phyloP scores from a whole-genome alignment of 441 rosid genomes.

The Adansonia madagascariensis region DNA sequence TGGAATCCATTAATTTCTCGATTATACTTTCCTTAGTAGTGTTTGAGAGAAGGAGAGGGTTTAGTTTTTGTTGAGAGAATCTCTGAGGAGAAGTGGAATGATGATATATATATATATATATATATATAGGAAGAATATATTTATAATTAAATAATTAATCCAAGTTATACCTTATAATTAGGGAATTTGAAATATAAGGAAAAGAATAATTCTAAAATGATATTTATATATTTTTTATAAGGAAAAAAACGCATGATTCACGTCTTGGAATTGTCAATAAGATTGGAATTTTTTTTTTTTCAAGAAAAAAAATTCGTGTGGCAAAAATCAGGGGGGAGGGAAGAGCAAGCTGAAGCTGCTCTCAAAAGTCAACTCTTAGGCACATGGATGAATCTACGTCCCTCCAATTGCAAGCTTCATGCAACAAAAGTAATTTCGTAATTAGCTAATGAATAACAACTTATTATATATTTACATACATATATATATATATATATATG shows the following conservation, averaged over 20 bases:
- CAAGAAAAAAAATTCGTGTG: not conserved
- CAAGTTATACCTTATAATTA: no score
- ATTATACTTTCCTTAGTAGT: not conserved
- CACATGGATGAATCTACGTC: slow-evolving; percentile 33
- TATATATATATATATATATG: no score
- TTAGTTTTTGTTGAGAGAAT: not conserved
- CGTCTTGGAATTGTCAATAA: slow-evolving; percentile 10
- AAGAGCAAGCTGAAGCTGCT: not conserved
- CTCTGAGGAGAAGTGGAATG: slow-evolving; percentile 15
- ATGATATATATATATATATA: not conserved
- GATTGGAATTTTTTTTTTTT: not conserved
- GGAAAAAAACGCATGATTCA: slow-evolving; percentile 16
- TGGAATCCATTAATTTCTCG: slow-evolving; percentile 6
- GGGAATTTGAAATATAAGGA: not conserved
- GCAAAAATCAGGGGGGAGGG: not conserved
- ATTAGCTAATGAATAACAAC: not conserved
- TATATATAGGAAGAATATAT: not conserved
- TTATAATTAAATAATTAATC: not conserved
- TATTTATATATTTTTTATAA: not conserved
- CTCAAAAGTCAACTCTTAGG: slow-evolving; percentile 14
- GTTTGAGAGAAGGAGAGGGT: not conserved
- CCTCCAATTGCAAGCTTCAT: slow-evolving; percentile 34
- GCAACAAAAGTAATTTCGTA: slow-evolving; percentile 22
- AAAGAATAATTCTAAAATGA: not conserved
- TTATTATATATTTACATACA: no score